Evolutionary conservation across 2,329 filamentous ascomycete species (phyloP).

Genomic region (Diaporthe longicolla): DNA sequence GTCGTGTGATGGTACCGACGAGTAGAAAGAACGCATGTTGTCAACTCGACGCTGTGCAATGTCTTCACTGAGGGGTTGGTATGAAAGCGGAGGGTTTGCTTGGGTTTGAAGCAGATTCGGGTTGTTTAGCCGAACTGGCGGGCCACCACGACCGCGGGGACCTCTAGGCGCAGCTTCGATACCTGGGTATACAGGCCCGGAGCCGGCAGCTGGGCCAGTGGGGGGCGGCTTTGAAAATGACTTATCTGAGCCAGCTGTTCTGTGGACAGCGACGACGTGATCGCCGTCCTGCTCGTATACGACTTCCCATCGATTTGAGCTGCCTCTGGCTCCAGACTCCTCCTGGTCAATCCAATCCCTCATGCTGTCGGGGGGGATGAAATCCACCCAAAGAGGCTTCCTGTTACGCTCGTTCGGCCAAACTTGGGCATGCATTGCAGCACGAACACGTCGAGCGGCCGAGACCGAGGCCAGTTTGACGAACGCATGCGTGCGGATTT

Average conservation of each 20-base stretch:
- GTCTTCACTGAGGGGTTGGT: slow-evolving; percentile 72
- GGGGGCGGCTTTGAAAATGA: slow-evolving; percentile 42
- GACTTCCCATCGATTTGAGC: slow-evolving; percentile 76
- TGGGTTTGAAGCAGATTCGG: slow-evolving; percentile 43
- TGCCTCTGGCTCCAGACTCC: slow-evolving; percentile 60
- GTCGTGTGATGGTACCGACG: slow-evolving; percentile 56
- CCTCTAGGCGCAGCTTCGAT: slow-evolving; percentile 49
- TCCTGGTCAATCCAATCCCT: slow-evolving; percentile 82
- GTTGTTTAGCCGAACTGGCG: slow-evolving; percentile 42
- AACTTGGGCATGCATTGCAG: slow-evolving; percentile 80
- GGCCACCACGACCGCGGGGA: slow-evolving; percentile 47
- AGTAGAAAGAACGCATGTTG: slow-evolving; percentile 58
- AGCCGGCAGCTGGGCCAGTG: slow-evolving; percentile 41
- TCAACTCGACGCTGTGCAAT: slow-evolving; percentile 76
- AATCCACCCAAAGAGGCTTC: slow-evolving; percentile 90
- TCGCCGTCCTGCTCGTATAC: slow-evolving; percentile 73
- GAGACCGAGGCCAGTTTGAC: slow-evolving; percentile 77
- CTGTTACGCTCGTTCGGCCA: slow-evolving; percentile 92
- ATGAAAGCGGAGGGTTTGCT: slow-evolving; percentile 59
- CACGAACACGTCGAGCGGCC: slow-evolving; percentile 83
- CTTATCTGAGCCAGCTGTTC: slow-evolving; percentile 59
- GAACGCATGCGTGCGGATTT: slow-evolving; percentile 90
- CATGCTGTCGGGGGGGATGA: slow-evolving; percentile 83
- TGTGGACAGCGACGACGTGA: slow-evolving; percentile 69
- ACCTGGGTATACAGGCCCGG: slow-evolving; percentile 43